These are phyloP conservation scores for Ogataea pignaliae DNA, from an alignment of 805 yeast genomes.

Conservation along the genomic window DNA sequence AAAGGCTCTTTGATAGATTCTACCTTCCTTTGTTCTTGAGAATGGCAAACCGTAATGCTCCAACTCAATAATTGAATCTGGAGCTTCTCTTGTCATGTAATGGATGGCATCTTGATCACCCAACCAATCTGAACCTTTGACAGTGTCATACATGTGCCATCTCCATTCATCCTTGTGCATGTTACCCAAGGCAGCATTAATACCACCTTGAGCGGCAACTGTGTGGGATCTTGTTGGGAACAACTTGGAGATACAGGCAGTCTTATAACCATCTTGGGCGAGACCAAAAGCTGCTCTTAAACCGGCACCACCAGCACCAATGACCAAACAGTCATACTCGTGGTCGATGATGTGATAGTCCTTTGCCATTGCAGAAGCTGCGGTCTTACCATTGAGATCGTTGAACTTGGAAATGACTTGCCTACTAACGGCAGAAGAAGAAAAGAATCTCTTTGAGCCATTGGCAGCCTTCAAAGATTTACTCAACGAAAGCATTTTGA, in stretches of 20 bases:
- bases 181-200: conserved; percentile 97
- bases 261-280: conserved; percentile 94
- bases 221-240: conserved; percentile 99
- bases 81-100: conserved; percentile 98
- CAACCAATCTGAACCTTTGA: conserved; percentile 98
- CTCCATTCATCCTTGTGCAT: conserved; percentile 99
- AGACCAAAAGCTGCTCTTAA: conserved; percentile 97
- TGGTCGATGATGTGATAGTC: conserved; percentile 94
- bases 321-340: conserved; percentile 96
- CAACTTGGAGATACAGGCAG: conserved; percentile 94
- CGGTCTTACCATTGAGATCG: conserved; percentile 44
- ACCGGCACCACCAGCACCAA: conserved; percentile 99
- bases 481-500: conserved; percentile 21
- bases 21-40: conserved; percentile 94
- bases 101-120: conserved; percentile 99
- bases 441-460: conserved; percentile 26
- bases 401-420: conserved; percentile 36
- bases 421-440: conserved; percentile 19
- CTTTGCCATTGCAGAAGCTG: conserved; percentile 50
- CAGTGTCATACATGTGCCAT: conserved; percentile 99
- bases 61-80: conserved; percentile 89
- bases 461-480: conserved; percentile 15
- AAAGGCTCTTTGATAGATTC: conserved; percentile 97
- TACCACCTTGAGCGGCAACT: conserved; percentile 99
- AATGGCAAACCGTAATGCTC: conserved; percentile 99